Conservation (phyloP, 805 yeast species). For the Kuraishia capsulata region DNA sequence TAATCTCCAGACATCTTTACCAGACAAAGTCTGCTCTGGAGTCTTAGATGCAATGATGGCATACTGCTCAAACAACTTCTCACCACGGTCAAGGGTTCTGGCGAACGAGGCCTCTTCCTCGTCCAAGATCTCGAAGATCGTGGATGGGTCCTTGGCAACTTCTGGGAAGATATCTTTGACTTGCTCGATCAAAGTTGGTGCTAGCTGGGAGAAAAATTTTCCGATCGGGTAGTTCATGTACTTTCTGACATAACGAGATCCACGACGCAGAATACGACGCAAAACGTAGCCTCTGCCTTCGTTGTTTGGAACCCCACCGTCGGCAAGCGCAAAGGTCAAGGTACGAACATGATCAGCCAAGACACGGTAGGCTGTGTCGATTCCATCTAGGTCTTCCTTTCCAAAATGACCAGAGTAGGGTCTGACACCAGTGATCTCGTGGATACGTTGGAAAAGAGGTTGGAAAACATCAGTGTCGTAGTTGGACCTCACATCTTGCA, state of each 20-base stretch:
- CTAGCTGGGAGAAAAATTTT: constrained; percentile 81
- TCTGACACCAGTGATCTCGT: constrained; percentile 89
- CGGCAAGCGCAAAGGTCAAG: constrained; percentile 89
- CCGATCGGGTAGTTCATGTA: constrained; percentile 96
- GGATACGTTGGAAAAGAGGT: constrained; percentile 79
- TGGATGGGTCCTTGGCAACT: constrained; percentile 57
- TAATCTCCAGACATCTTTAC: constrained; percentile 96
- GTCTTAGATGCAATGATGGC: constrained; percentile 74
- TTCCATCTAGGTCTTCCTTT: constrained; percentile 84
- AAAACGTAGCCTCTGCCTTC: constrained; percentile 98
- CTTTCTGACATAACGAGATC: constrained; percentile 93
- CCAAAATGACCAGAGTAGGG: constrained; percentile 91
- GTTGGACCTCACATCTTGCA: constrained; percentile 87
- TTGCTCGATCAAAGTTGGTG: constrained; percentile 88
- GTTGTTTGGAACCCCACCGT: constrained; percentile 98
- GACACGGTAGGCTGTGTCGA: constrained; percentile 97
- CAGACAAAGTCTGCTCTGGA: constrained; percentile 69
- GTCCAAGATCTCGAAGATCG: constrained; percentile 81
- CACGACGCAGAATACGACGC: constrained; percentile 95
- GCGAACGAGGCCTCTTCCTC: constrained; percentile 96
- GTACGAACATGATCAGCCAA: constrained; percentile 98
- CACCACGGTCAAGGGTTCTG: constrained; percentile 96
- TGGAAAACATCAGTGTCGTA: constrained; percentile 96
- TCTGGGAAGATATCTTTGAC: constrained; percentile 90
- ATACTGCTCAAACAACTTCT: constrained; percentile 88